Conservation (phyloP, 2,329 filamentous ascomycete species). For the Sphaerulina vaccinii region DNA sequence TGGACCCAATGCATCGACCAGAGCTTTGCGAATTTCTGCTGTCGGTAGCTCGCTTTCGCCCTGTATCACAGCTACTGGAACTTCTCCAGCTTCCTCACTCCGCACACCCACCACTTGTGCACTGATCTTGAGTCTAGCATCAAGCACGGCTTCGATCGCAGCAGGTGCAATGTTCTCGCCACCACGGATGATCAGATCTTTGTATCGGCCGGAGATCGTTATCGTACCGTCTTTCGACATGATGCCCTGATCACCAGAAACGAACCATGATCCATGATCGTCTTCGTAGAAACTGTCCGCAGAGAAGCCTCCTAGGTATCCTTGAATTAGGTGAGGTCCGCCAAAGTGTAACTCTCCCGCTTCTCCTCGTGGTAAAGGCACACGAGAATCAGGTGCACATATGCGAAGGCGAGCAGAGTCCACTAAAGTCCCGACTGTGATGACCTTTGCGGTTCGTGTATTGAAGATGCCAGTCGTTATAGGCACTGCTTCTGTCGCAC, state of each 20-base stretch:
- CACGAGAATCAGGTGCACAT: slow-evolving; percentile 10
- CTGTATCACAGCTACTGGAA: slow-evolving; percentile 22
- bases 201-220: slow-evolving; percentile 17
- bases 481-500: neutral
- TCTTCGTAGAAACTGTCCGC: slow-evolving; percentile 15
- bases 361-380: slow-evolving; percentile 15
- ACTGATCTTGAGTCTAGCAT: neutral
- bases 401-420: slow-evolving; percentile 3
- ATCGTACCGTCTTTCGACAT: slow-evolving; percentile 13
- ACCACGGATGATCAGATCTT: slow-evolving; percentile 22
- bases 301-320: slow-evolving; percentile 9
- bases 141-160: slow-evolving; percentile 14
- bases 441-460: neutral
- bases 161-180: slow-evolving; percentile 20
- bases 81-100: slow-evolving; percentile 22
- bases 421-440: neutral
- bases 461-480: neutral
- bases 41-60: neutral
- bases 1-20: slow-evolving; percentile 10
- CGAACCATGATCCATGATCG: slow-evolving; percentile 13
- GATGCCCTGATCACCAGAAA: slow-evolving; percentile 19
- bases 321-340: slow-evolving; percentile 11
- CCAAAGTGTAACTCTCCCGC: slow-evolving; percentile 17
- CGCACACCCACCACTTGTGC: slow-evolving; percentile 23
- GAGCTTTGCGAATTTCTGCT: slow-evolving; percentile 2